phyloP scores from a whole-genome alignment of 1,139 yeast species.

The Pichia cactophila region DNA sequence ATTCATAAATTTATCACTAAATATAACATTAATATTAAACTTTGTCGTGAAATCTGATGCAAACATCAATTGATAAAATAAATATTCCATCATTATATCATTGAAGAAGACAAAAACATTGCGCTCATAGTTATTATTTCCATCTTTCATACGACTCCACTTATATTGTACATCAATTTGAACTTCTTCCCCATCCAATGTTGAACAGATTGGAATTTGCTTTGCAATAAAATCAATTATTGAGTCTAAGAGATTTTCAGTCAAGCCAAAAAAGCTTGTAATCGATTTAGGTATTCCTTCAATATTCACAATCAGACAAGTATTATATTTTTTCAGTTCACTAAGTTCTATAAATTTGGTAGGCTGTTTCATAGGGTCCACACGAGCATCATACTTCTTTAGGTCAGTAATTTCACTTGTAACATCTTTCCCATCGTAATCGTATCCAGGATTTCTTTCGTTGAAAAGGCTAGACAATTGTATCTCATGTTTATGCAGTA shows the following conservation, averaged over 20 bases:
- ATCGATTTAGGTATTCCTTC: slow-evolving; percentile 6
- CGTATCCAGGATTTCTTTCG: not conserved
- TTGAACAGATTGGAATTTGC: slow-evolving; percentile 1
- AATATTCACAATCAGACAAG: not conserved
- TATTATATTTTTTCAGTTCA: not conserved
- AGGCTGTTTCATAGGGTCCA: not conserved
- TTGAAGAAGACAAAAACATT: slow-evolving; percentile 21
- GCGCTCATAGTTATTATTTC: slow-evolving; percentile 9
- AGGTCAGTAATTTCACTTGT: not conserved
- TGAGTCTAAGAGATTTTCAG: slow-evolving; percentile 11
- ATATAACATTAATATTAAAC: not conserved
- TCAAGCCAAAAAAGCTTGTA: slow-evolving; percentile 4
- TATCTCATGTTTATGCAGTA: slow-evolving; percentile 1
- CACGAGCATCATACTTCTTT: not conserved
- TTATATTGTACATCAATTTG: slow-evolving; percentile 5
- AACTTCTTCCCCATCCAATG: not conserved
- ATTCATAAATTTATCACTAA: not conserved
- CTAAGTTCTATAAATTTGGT: not conserved
- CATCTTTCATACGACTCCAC: slow-evolving; percentile 21
- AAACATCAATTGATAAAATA: slow-evolving; percentile 10
- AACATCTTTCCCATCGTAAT: not conserved
- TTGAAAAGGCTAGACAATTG: not conserved
- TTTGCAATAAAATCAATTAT: slow-evolving; percentile 3
- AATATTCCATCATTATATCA: slow-evolving; percentile 21
- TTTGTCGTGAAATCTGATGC: not conserved